These are phyloP conservation scores for Protea cynaroides DNA, from an alignment of 164 flowering plant genomes.

Conservation along the genomic window DNA sequence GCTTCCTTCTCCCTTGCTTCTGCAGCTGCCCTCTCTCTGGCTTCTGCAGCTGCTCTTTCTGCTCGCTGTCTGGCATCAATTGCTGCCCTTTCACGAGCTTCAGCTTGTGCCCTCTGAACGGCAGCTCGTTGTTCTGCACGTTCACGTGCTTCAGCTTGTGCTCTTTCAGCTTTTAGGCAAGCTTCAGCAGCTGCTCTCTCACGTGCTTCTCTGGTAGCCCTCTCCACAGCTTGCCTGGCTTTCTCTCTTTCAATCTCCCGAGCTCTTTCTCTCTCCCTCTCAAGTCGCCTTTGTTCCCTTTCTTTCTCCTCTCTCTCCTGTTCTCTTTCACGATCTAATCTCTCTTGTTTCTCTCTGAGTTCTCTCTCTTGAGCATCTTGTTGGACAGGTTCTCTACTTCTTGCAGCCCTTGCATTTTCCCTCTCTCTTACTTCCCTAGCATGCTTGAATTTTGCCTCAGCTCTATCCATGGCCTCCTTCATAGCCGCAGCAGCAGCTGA, in stretches of 20 bases:
- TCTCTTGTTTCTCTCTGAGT: slow-evolving; percentile 50
- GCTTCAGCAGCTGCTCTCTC: slow-evolving; percentile 73
- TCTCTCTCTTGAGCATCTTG: slow-evolving; percentile 47
- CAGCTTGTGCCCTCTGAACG: slow-evolving; percentile 85
- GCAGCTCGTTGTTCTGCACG: slow-evolving; percentile 84
- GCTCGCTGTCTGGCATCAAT: slow-evolving; percentile 76
- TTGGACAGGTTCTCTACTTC: slow-evolving; percentile 50
- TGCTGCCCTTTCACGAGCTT: slow-evolving; percentile 90
- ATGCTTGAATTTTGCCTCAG: slow-evolving; percentile 84
- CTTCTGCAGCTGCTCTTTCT: slow-evolving; percentile 80
- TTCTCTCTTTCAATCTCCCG: slow-evolving; percentile 41
- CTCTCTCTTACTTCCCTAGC: slow-evolving; percentile 81
- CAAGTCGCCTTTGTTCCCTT: slow-evolving; percentile 48
- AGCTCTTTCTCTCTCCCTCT: slow-evolving; percentile 44
- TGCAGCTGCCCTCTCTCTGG: slow-evolving; percentile 71
- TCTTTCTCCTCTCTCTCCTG: slow-evolving; percentile 72
- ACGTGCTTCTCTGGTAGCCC: slow-evolving; percentile 81
- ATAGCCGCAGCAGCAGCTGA: slow-evolving; percentile 72
- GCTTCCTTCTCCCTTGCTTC: slow-evolving; percentile 66
- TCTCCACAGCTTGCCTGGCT: slow-evolving; percentile 87
- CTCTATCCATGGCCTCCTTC: slow-evolving; percentile 87
- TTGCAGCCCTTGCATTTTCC: slow-evolving; percentile 55
- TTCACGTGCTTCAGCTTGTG: slow-evolving; percentile 53
- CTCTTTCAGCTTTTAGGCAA: slow-evolving; percentile 60
- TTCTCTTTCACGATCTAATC: slow-evolving; percentile 46